These are phyloP conservation scores for Aspergillus kassunensis DNA, from an alignment of 495 filamentous ascomycete genomes.

Conservation along the genomic window DNA sequence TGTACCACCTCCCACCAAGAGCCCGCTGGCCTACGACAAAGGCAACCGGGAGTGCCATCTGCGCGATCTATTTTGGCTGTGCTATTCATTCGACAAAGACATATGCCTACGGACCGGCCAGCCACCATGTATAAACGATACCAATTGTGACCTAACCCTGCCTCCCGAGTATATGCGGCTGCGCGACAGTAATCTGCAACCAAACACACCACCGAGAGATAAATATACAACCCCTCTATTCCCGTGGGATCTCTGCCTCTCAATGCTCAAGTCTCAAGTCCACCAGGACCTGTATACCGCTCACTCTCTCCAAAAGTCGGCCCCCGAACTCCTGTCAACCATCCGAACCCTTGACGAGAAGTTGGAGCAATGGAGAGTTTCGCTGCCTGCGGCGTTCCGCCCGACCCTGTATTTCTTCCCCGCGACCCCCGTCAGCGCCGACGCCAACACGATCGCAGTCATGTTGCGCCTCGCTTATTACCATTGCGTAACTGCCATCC, in stretches of 20 bases:
- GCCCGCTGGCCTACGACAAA: background rate
- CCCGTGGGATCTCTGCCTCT: slow-evolving; percentile 32
- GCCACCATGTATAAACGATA: slow-evolving; percentile 34
- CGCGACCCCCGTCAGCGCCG: slow-evolving; percentile 5
- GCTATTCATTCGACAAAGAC: slow-evolving; percentile 40
- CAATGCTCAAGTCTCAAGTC: slow-evolving; percentile 32
- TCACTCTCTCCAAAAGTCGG: slow-evolving; percentile 25
- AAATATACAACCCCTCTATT: slow-evolving; percentile 25
- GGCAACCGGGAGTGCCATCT: slow-evolving; percentile 13
- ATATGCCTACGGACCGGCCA: slow-evolving; percentile 36
- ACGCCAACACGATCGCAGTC: slow-evolving; percentile 20
- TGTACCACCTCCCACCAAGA: background rate
- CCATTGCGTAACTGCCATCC: slow-evolving; percentile 34
- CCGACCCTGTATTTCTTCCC: slow-evolving; percentile 10
- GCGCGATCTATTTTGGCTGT: slow-evolving; percentile 41
- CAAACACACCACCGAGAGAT: slow-evolving; percentile 2
- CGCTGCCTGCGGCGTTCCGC: slow-evolving; percentile 11
- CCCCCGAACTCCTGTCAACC: slow-evolving; percentile 29
- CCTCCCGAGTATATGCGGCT: slow-evolving; percentile 22
- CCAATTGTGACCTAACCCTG: slow-evolving; percentile 36
- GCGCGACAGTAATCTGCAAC: slow-evolving; percentile 12
- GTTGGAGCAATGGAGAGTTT: slow-evolving; percentile 34
- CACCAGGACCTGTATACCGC: slow-evolving; percentile 32
- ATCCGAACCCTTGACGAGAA: slow-evolving; percentile 38
- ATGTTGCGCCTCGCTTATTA: slow-evolving; percentile 37